Conservation (phyloP, 2,329 filamentous ascomycete genomes). For the Rhynchosporium agropyri region DNA sequence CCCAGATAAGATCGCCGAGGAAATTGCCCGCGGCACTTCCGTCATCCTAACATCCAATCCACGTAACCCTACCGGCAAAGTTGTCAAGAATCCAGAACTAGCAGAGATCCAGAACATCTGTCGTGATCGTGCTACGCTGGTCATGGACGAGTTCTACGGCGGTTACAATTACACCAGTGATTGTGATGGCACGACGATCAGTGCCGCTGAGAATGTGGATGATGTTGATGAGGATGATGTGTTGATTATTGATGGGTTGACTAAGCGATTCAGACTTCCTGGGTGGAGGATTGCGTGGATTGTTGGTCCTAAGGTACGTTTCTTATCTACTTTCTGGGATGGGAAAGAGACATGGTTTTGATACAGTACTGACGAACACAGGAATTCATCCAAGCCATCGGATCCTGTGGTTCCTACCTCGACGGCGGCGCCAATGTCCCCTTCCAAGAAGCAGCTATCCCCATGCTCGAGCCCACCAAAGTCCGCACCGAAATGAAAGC, state of each 20-base stretch:
- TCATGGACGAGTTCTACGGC: conserved; percentile 96
- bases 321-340: background rate
- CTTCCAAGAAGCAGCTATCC: conserved; percentile 90
- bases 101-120: conserved; percentile 92
- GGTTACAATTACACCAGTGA: conserved; percentile 94
- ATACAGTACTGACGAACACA: conserved; percentile 21
- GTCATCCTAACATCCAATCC: conserved; percentile 96
- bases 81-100: conserved; percentile 82
- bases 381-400: conserved; percentile 92
- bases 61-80: conserved; percentile 88
- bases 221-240: conserved; percentile 91
- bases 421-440: conserved; percentile 94
- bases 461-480: conserved; percentile 85
- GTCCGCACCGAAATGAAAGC: conserved; percentile 87
- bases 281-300: conserved; percentile 98
- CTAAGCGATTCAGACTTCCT: conserved; percentile 93
- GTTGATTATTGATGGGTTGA: conserved; percentile 91
- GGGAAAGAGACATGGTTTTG: too few relatives aligned
- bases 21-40: conserved; percentile 81
- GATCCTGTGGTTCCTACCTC: conserved; percentile 89
- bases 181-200: conserved; percentile 89
- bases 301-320: conserved; percentile 71
- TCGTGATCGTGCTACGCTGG: conserved; percentile 84
- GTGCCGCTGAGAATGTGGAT: conserved; percentile 83
- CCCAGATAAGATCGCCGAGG: conserved; percentile 88